Base-by-base conservation (phyloP, 352 stramenopile species). In the Pythium aristosporum region DNA sequence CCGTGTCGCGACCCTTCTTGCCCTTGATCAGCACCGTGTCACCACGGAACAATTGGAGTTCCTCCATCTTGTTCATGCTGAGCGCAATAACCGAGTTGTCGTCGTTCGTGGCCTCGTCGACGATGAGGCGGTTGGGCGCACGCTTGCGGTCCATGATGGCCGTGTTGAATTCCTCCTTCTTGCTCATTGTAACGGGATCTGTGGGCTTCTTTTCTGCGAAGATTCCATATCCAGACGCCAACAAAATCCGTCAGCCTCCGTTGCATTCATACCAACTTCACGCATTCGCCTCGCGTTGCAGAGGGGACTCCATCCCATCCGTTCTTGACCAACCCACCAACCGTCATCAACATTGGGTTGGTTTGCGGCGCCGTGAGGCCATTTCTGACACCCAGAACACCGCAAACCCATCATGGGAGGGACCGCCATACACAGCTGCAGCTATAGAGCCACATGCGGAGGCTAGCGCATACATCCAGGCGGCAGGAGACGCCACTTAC, bases 11-110 rank as follows among this genome's bases (percentile, higher is more conserved):
- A 46, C 96, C 97, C 73, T 99, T 98, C 87, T 99, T 99, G 61
- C 98, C 98, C 75, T 99, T 99, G 79, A 99, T 98, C 8, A 99
- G 80, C 51, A 99, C 97, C 32, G 97, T 99, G 79, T 99, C 98
- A 49, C 97, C 98, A 28, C 97, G 92, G 80, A 99, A 99, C 23
- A 99, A 82, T 80, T 99, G 89, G 46, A 99, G 83, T 76, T 99
- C 96, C 71, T 99, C 97, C 97, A 99, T 99, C 84, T 99, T 96
- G 64, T 79, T 82, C 78, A 92, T 90, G 68, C 80, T 92, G 65
- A 97, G 68, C 30, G 84, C 87, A 41, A 97, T 89, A 41, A 99
- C 96, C 59, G 92, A 98, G 85, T 99, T 99, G 82, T 99, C 98
- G 71, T 99, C 98, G 74, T 96, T 98, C 58, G 82, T 94, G 41